Evolutionary conservation across 805 yeast species (phyloP).

Genomic region (Ogataea salicorniae): DNA sequence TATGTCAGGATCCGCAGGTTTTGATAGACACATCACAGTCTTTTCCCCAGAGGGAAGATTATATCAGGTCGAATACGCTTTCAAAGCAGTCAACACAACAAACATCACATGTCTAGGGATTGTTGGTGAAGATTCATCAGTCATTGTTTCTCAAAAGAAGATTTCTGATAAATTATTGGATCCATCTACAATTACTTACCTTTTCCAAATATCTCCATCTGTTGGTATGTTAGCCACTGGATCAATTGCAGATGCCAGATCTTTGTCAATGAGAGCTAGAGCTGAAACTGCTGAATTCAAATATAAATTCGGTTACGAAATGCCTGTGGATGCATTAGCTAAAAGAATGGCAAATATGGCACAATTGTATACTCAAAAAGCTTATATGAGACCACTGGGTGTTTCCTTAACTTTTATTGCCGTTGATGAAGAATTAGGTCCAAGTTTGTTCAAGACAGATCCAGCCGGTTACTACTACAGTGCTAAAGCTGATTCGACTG

Average conservation of each 20-base stretch:
- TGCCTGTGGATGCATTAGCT: conserved; percentile 90
- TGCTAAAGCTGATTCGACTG: conserved; percentile 88
- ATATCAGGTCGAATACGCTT: conserved; percentile 96
- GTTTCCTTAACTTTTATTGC: conserved; percentile 86
- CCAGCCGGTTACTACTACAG: conserved; percentile 97
- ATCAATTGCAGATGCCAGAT: conserved; percentile 91
- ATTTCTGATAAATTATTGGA: conserved; percentile 94
- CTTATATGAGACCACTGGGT: conserved; percentile 97
- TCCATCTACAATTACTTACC: conserved; percentile 77
- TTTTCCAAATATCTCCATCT: conserved; percentile 73
- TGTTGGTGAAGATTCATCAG: conserved; percentile 81
- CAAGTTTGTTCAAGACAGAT: conserved; percentile 86
- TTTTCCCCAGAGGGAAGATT: conserved; percentile 98
- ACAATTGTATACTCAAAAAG: conserved; percentile 95
- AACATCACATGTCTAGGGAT: conserved; percentile 87
- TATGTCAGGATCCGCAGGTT: conserved; percentile 73
- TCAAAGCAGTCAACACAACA: conserved; percentile 91
- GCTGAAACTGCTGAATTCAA: conserved; percentile 94
- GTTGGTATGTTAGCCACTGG: conserved; percentile 94
- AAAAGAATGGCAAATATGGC: conserved; percentile 94
- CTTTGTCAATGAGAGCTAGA: conserved; percentile 85
- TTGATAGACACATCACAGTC: conserved; percentile 97
- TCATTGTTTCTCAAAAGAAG: conserved; percentile 89
- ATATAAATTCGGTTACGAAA: conserved; percentile 92
- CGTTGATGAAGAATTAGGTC: conserved; percentile 86